Conservation (phyloP, 805 yeast species). For the Yarrowia sp. region DNA sequence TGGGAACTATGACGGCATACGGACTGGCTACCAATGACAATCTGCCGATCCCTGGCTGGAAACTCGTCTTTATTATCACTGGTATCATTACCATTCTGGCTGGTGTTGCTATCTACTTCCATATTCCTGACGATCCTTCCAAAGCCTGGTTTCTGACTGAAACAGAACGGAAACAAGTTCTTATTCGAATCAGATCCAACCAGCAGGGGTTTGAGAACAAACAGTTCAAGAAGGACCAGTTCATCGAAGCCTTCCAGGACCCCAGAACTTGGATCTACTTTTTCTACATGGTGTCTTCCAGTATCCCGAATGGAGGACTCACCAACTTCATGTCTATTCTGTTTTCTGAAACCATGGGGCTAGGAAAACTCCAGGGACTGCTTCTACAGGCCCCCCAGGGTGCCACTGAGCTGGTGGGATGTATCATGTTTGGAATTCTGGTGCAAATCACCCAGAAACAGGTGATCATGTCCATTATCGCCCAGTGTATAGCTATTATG, state of each 20-base stretch:
- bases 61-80: neutral
- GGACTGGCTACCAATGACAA: neutral
- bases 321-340: neutral
- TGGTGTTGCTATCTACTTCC: neutral
- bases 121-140: neutral
- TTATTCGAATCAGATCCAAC: neutral
- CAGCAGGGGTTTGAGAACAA: neutral
- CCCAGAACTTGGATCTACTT: neutral
- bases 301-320: neutral
- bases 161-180: neutral
- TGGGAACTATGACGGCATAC: neutral
- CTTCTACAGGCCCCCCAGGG: neutral
- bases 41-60: neutral
- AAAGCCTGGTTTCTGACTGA: neutral
- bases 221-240: neutral
- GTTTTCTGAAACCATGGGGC: neutral
- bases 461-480: neutral
- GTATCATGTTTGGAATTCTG: neutral
- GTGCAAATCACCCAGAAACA: neutral
- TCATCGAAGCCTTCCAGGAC: neutral
- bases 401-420: neutral
- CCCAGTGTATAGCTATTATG: neutral
- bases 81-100: neutral
- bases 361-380: neutral
- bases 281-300: neutral